phyloP scores from a whole-genome alignment of 495 filamentous ascomycete species.

The Pyrenula aspistea region DNA sequence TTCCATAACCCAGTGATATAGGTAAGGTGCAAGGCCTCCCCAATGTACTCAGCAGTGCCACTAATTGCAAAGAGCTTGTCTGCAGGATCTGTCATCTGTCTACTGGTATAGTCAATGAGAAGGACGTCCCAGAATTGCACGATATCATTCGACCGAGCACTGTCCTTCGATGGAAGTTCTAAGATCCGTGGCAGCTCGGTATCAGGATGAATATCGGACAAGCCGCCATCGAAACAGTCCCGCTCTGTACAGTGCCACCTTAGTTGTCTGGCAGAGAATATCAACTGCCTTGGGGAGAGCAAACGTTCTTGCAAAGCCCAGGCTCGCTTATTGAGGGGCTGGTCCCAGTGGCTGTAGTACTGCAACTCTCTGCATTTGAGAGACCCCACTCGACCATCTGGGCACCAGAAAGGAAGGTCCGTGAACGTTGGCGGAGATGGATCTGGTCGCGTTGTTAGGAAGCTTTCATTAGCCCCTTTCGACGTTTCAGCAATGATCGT shows the following conservation, averaged over 20 bases:
- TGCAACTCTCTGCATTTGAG: background rate
- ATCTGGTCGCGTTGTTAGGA: background rate
- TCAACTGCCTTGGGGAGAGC: background rate
- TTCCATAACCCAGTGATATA: background rate
- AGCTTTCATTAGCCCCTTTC: background rate
- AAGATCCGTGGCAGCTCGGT: background rate
- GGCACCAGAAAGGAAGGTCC: background rate
- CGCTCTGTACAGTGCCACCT: background rate
- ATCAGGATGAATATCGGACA: background rate
- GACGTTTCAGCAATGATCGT: conserved; percentile 9
- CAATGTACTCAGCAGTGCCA: background rate
- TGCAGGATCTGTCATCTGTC: background rate
- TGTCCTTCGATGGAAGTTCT: background rate
- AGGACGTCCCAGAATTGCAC: background rate
- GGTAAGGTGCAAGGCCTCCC: background rate
- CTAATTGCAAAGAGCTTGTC: conserved; percentile 1
- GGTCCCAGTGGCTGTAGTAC: background rate
- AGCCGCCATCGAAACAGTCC: background rate
- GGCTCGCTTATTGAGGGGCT: background rate
- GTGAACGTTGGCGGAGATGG: background rate
- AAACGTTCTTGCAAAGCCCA: background rate
- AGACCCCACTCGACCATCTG: background rate
- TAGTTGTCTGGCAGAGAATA: background rate
- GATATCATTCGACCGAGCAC: background rate
- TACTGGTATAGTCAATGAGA: background rate